Conservation (phyloP, 2,329 filamentous ascomycete species). For the Diaporthe sp. region DNA sequence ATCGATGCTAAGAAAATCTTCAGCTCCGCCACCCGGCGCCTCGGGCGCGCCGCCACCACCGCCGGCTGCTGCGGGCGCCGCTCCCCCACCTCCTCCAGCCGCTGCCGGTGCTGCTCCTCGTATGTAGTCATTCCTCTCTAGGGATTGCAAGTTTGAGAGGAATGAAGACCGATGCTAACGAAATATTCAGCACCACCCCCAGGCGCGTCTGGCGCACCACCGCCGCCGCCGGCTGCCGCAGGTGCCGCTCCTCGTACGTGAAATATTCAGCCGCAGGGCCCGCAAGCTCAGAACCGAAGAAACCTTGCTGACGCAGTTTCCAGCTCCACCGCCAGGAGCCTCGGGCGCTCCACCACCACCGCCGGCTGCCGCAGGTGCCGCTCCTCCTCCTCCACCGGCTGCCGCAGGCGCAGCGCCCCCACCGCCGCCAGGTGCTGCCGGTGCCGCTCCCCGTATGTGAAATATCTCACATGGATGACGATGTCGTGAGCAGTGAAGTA, state of each 20-base stretch:
- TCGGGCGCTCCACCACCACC: neutral
- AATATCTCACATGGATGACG: neutral
- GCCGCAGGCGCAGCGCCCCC: neutral
- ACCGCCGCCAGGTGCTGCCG: neutral
- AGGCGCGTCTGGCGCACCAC: neutral
- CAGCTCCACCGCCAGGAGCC: neutral
- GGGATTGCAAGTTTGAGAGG: too few relatives aligned
- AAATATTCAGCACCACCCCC: neutral
- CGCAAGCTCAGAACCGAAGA: too few relatives aligned
- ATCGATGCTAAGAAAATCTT: too few relatives aligned
- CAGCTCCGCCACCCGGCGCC: too few relatives aligned
- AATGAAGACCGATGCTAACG: neutral
- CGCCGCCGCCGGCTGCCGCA: neutral
- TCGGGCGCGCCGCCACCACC: too few relatives aligned
- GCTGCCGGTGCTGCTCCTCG: too few relatives aligned
- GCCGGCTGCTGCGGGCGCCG: too few relatives aligned
- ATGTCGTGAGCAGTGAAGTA: neutral
- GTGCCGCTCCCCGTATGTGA: neutral
- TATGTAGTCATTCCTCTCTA: too few relatives aligned
- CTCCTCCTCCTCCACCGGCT: neutral
- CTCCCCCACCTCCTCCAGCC: too few relatives aligned
- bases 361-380: neutral
- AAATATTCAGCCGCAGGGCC: too few relatives aligned
- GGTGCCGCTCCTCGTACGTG: neutral
- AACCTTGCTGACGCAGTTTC: neutral